A percentile compares a stretch with the other conserved stretches of the same genome.
Evolutionary conservation across 768 basidiomycete genomes (phyloP).

Genomic region (Fomitopsis serialis): DNA sequence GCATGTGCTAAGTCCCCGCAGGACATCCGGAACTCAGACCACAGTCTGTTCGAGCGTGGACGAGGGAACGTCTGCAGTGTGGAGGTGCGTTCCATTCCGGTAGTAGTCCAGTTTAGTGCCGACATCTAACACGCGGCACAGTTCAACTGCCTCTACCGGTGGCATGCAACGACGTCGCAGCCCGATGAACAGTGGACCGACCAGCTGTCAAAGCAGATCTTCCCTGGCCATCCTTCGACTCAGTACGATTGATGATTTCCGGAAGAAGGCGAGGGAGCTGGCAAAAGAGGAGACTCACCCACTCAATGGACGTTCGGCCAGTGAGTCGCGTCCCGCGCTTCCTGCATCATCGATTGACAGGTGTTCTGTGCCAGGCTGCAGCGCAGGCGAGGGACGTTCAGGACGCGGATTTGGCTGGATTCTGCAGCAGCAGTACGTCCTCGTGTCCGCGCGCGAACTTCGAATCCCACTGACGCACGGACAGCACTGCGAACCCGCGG

Average conservation of each 20-base stretch:
- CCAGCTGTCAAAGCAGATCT: slow-evolving; percentile 43
- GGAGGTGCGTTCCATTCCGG: slow-evolving; percentile 44
- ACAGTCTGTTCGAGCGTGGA: slow-evolving; percentile 69
- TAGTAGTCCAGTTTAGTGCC: neutral
- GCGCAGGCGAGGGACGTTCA: slow-evolving; percentile 58
- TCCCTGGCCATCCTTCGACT: slow-evolving; percentile 47
- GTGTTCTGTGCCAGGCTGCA: slow-evolving; percentile 38
- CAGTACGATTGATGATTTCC: slow-evolving; percentile 46
- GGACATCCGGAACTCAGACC: slow-evolving; percentile 64
- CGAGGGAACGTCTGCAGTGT: slow-evolving; percentile 80
- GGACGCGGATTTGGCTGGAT: slow-evolving; percentile 65
- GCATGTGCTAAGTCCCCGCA: slow-evolving; percentile 19
- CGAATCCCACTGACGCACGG: neutral
- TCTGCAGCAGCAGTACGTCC: slow-evolving; percentile 37
- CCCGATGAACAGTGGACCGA: slow-evolving; percentile 70
- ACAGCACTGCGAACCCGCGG: slow-evolving; percentile 68
- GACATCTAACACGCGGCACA: slow-evolving; percentile 18
- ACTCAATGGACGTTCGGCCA: slow-evolving; percentile 63
- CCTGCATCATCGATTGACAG: neutral
- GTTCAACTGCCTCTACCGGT: slow-evolving; percentile 85
- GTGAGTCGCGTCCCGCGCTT: slow-evolving; percentile 38
- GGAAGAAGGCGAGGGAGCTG: slow-evolving; percentile 33
- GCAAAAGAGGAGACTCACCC: slow-evolving; percentile 39
- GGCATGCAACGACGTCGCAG: slow-evolving; percentile 77
- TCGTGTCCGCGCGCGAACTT: neutral